Percentiles rank a stretch among this genome's conserved stretches.
These are phyloP conservation scores for Apocynum venetum DNA, from an alignment of 257 asterid species.

Conservation along the genomic window DNA sequence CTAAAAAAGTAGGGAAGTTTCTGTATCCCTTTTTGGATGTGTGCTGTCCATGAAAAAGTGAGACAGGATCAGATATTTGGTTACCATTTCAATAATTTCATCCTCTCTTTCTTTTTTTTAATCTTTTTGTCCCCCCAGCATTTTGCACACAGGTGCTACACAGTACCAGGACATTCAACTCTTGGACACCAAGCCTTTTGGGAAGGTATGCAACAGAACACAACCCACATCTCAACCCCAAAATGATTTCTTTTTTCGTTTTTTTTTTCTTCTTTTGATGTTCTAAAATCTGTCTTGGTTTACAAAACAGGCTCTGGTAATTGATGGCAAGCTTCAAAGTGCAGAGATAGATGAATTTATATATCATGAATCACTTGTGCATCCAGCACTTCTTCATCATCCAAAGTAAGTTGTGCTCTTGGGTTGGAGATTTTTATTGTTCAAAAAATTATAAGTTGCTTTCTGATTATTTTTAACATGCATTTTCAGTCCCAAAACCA, in stretches of 20 bases:
- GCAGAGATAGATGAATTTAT: constrained; percentile 94
- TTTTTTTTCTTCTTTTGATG: neutral
- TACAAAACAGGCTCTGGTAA: constrained; percentile 64
- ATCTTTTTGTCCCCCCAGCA: constrained; percentile 37
- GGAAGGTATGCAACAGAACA: constrained; percentile 41
- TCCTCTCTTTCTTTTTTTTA: neutral
- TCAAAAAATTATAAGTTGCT: neutral
- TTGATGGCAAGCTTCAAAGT: constrained; percentile 96
- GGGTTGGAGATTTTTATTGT: neutral
- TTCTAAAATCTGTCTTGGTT: neutral
- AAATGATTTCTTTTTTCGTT: neutral
- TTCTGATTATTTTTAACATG: neutral
- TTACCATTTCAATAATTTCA: neutral
- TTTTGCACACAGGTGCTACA: constrained; percentile 84
- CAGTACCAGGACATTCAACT: constrained; percentile 92
- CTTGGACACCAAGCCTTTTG: constrained; percentile 93
- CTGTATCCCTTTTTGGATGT: constrained; percentile 21
- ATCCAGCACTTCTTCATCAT: constrained; percentile 79
- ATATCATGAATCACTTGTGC: constrained; percentile 91
- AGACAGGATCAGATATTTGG: constrained; percentile 29
- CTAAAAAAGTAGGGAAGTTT: constrained; percentile 23
- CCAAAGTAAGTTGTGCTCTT: constrained; percentile 33
- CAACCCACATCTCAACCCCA: neutral
- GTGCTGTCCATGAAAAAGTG: constrained; percentile 34
- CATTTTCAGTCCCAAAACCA: constrained; percentile 61